phyloP scores from a whole-genome alignment of 257 asterid species.

The Solanum chilense region DNA sequence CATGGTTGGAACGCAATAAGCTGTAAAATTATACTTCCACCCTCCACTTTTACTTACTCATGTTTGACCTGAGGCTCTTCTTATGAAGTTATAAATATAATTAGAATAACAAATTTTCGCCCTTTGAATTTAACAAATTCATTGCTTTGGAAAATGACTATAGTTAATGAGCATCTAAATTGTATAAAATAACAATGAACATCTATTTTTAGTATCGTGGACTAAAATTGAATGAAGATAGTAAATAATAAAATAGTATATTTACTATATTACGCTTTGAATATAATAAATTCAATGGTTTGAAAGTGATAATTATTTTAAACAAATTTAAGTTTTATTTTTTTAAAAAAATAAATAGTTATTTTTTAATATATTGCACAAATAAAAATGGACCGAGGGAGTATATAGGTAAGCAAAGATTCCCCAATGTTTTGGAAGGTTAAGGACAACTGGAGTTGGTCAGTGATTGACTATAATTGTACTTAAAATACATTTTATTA shows the following conservation, averaged over 20 bases:
- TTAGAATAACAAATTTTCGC: background rate
- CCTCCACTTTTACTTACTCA: background rate
- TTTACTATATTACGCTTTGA: too few relatives aligned
- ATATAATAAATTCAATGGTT: too few relatives aligned
- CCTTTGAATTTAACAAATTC: background rate
- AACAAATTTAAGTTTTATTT: too few relatives aligned
- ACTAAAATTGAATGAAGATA: background rate
- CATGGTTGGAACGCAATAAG: constrained; percentile 22
- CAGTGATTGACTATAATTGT: background rate
- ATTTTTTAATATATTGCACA: background rate
- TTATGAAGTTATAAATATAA: too few relatives aligned
- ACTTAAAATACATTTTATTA: background rate
- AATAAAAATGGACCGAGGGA: background rate
- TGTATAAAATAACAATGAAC: background rate
- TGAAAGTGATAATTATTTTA: too few relatives aligned
- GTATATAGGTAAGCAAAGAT: constrained; percentile 2
- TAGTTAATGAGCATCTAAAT: background rate
- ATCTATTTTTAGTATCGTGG: background rate
- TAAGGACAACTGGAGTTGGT: constrained; percentile 21
- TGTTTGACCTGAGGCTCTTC: background rate
- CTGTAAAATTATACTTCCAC: constrained; percentile 3
- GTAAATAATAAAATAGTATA: background rate
- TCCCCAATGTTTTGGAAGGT: background rate
- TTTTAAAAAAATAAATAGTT: background rate
- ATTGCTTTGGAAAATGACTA: too few relatives aligned